phyloP scores from a whole-genome alignment of 2,329 filamentous ascomycete species.

The Neopestalotiopsis rosae region DNA sequence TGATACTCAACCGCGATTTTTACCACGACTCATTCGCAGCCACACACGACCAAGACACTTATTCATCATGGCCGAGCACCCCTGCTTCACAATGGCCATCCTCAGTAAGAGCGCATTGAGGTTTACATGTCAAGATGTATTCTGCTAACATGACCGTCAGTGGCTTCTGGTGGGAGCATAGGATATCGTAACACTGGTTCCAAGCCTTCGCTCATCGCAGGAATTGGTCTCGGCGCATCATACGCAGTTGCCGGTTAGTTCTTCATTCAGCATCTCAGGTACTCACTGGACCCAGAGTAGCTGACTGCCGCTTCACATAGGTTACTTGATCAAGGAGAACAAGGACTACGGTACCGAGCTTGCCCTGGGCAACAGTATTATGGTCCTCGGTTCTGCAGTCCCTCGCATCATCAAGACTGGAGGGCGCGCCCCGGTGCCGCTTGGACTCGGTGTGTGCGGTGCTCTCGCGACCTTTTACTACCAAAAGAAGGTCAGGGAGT shows the following conservation, averaged over 20 bases:
- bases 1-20: not conserved
- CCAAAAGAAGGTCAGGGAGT: conserved; percentile 47
- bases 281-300: not conserved
- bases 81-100: conserved; percentile 45
- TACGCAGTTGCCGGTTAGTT: conserved; percentile 37
- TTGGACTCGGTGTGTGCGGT: conserved; percentile 39
- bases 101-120: conserved; percentile 36
- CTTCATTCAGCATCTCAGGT: not conserved
- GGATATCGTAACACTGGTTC: conserved; percentile 37
- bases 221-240: conserved; percentile 37
- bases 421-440: conserved; percentile 41
- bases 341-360: conserved; percentile 48
- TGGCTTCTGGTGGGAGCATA: conserved; percentile 39
- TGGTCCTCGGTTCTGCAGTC: conserved; percentile 42
- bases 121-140: not conserved
- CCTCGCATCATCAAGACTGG: conserved; percentile 45
- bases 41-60: not conserved
- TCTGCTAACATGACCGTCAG: conserved; percentile 23
- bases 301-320: conserved; percentile 26
- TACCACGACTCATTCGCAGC: not conserved
- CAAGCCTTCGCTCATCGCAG: conserved; percentile 39
- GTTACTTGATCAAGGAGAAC: conserved; percentile 47
- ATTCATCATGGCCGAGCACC: conserved; percentile 45
- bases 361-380: conserved; percentile 44
- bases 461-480: conserved; percentile 46